phyloP scores from a whole-genome alignment of 2,329 filamentous ascomycete species.

The Albophoma yamanashiensis region DNA sequence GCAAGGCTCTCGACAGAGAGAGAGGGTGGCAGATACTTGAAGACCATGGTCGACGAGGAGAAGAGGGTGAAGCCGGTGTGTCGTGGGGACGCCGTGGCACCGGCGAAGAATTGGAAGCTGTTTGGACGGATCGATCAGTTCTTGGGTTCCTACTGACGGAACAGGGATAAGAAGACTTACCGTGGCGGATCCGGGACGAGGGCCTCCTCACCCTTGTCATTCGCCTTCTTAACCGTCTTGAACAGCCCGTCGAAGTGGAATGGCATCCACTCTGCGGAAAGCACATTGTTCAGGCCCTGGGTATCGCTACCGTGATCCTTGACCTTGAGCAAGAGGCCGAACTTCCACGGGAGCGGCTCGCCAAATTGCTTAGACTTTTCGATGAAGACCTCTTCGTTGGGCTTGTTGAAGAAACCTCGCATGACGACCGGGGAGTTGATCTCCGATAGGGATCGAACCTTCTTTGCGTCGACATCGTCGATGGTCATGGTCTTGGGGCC shows the following conservation, averaged over 20 bases:
- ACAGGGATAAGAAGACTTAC: slow-evolving; percentile 13
- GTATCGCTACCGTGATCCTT: slow-evolving; percentile 34
- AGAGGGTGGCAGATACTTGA: slow-evolving; percentile 30
- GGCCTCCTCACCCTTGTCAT: slow-evolving; percentile 28
- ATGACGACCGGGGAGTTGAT: slow-evolving; percentile 41
- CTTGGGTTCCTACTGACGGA: background rate
- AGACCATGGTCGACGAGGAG: slow-evolving; percentile 37
- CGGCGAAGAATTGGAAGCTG: slow-evolving; percentile 43
- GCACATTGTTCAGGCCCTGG: slow-evolving; percentile 38
- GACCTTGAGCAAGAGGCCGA: slow-evolving; percentile 39
- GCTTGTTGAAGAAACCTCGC: slow-evolving; percentile 38
- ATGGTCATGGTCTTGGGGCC: slow-evolving; percentile 23
- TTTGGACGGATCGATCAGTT: background rate
- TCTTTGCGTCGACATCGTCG: slow-evolving; percentile 30
- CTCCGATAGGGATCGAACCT: slow-evolving; percentile 34
- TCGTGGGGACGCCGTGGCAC: slow-evolving; percentile 31
- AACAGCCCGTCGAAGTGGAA: slow-evolving; percentile 49
- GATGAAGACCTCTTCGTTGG: slow-evolving; percentile 31
- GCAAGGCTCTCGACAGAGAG: slow-evolving; percentile 24
- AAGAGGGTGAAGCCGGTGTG: slow-evolving; percentile 45
- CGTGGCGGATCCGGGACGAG: slow-evolving; percentile 30
- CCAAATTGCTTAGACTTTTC: slow-evolving; percentile 36
- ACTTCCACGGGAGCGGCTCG: slow-evolving; percentile 38
- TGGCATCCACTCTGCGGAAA: slow-evolving; percentile 43
- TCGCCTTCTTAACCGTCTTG: slow-evolving; percentile 32